Evolutionary conservation across 2,329 filamentous ascomycete species (phyloP), one percentile per base, ranked within the genome.

Genomic region (Aureobasidium sp.): DNA sequence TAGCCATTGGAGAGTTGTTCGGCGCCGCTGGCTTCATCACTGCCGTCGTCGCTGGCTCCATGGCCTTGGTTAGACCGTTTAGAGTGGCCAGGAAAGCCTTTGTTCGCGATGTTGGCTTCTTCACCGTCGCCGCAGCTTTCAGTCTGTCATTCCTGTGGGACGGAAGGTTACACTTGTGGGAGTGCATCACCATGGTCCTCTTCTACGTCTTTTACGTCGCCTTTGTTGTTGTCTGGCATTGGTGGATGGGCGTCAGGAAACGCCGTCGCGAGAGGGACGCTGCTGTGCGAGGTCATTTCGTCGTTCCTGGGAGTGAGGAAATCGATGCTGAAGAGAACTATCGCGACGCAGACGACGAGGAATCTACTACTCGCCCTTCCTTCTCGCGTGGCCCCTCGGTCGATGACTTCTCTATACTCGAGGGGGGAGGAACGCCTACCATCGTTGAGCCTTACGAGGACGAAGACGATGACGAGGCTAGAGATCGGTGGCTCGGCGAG

Each of bases 21-120:
- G 94, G 94, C 37, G 94, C 94, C 12, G 94, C 94, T 37, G 86
- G 90, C 65, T 99, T 99, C 76, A 99, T 99, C 73, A 95, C 92
- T 1, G 89, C 92, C 1, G 93, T 99, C 19, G 94, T 99, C 37
- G 91, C 93, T 5, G 94, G 94, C 17, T 96, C 91, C 61, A 99
- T 99, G 94, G 94, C 93, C 15, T 76, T 99, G 61, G 92, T 97
- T n/a, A 84, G 90, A 66, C 94, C 96, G 60, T 99, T 99, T 74
- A 88, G 87, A 67, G 94, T 99, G 58, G 89, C 90, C 59, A 87
- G 86, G 69, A 90, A 88, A 73, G 94, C 91, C 39, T 99, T 97
- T 71, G 83, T 97, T 24, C 84, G 94, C 66, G 94, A 99, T 70
- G 88, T 97, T 12, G 83, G 85, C 62, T 99, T 97, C 77, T 99